A percentile compares a stretch with the other conserved stretches of the same genome.
phyloP scores from a whole-genome alignment of 805 yeast species.

The Saccharomycopsis fibuligera region DNA sequence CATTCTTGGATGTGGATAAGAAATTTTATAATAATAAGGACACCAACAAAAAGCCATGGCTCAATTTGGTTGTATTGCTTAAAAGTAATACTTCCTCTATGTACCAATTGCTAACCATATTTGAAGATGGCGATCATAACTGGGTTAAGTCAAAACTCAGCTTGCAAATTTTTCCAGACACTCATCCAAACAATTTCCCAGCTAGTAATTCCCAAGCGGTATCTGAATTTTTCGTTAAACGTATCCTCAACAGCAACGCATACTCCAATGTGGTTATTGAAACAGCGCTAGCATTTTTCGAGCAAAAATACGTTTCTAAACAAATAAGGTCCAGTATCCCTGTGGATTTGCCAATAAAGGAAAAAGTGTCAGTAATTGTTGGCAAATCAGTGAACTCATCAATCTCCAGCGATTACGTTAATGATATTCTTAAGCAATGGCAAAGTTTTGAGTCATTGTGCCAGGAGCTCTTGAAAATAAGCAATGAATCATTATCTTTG shows the following conservation, averaged over 20 bases:
- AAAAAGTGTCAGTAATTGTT: conserved; percentile 29
- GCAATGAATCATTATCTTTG: conserved; percentile 39
- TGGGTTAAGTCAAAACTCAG: conserved; percentile 24
- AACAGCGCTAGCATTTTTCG: conserved; percentile 48
- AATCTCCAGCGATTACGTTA: conserved; percentile 30
- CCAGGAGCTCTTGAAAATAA: conserved; percentile 53
- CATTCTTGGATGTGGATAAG: conserved; percentile 2
- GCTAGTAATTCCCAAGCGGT: conserved; percentile 27
- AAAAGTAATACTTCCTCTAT: conserved; percentile 54
- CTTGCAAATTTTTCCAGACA: conserved; percentile 25
- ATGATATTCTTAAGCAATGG: conserved; percentile 50
- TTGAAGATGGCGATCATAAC: conserved; percentile 23
- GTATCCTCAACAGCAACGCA: conserved; percentile 43
- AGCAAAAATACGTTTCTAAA: conserved; percentile 35
- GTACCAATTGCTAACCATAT: conserved; percentile 32
- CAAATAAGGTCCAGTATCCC: conserved; percentile 1
- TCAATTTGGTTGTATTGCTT: conserved; percentile 46
- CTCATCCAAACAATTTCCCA: conserved; percentile 26
- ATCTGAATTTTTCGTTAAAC: conserved; percentile 36
- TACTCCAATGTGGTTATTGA: conserved; percentile 43
- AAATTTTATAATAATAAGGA: conserved; percentile 4
- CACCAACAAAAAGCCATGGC: conserved; percentile 8
- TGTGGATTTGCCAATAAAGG: conserved; percentile 29
- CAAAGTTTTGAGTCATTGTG: conserved; percentile 64
- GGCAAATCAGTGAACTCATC: conserved; percentile 27